Evolutionary conservation across 2,329 filamentous ascomycete species (phyloP).

Genomic region (Diaporthe longicolla): DNA sequence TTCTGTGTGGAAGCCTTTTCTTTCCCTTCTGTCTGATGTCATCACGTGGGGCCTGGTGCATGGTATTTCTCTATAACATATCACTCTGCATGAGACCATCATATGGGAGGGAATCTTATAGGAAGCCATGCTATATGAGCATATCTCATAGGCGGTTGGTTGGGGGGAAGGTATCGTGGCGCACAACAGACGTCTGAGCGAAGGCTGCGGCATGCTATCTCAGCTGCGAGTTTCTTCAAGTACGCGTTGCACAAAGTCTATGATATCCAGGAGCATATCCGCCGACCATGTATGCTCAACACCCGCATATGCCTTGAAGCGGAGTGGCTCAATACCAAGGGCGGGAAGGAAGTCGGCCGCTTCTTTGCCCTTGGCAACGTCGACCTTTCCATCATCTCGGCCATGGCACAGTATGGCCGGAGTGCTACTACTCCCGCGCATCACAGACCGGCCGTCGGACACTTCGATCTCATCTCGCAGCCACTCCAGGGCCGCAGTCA

Average conservation of each 20-base stretch:
- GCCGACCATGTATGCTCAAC: constrained; percentile 62
- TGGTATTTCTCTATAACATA: too few relatives aligned
- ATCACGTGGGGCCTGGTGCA: neutral
- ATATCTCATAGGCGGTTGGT: too few relatives aligned
- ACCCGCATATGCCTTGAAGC: constrained; percentile 56
- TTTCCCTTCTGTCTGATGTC: constrained; percentile 41
- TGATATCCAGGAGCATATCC: constrained; percentile 57
- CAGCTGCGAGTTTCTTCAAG: too few relatives aligned
- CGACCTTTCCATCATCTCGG: constrained; percentile 57
- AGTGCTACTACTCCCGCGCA: constrained; percentile 44
- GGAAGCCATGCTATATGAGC: too few relatives aligned
- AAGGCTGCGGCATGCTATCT: too few relatives aligned
- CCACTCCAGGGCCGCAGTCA: constrained; percentile 38
- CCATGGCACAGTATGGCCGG: constrained; percentile 64
- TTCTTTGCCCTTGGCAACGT: constrained; percentile 52
- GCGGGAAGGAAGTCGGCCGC: constrained; percentile 52
- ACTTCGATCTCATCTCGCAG: constrained; percentile 46
- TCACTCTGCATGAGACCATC: too few relatives aligned
- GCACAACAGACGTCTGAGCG: too few relatives aligned
- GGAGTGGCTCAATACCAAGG: constrained; percentile 51
- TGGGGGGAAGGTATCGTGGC: too few relatives aligned
- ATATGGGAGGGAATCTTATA: too few relatives aligned
- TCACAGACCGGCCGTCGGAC: neutral
- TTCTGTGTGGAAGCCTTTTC: too few relatives aligned
- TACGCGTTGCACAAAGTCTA: constrained; percentile 48